These are phyloP conservation scores for Fraxinus latifolia DNA, from an alignment of 305 asterid species.

Conservation along the genomic window DNA sequence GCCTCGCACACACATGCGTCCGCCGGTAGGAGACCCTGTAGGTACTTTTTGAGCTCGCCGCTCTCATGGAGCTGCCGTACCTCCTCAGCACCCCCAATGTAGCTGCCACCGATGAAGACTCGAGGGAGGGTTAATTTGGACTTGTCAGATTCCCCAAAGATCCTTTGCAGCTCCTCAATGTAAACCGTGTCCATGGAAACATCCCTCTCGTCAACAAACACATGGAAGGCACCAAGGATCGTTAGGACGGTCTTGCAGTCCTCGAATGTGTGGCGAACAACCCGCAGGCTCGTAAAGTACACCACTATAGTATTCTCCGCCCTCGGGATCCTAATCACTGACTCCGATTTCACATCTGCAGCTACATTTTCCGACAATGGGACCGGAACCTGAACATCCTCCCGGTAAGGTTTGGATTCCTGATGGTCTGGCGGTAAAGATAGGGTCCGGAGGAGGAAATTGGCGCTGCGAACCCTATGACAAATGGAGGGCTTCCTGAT, in stretches of 20 bases:
- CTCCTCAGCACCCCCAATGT: slow-evolving; percentile 91
- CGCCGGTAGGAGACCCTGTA: slow-evolving; percentile 55
- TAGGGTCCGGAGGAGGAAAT: slow-evolving; percentile 50
- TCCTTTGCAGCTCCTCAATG: slow-evolving; percentile 71
- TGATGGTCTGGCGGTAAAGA: slow-evolving; percentile 24
- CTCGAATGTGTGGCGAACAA: slow-evolving; percentile 79
- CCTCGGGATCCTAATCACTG: slow-evolving; percentile 58
- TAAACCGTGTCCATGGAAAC: slow-evolving; percentile 74
- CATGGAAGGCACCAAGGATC: slow-evolving; percentile 67
- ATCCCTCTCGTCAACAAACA: slow-evolving; percentile 81
- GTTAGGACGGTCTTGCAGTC: slow-evolving; percentile 70
- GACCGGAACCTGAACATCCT: not conserved
- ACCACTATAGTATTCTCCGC: slow-evolving; percentile 69
- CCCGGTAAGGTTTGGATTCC: not conserved
- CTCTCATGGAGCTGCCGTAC: slow-evolving; percentile 71
- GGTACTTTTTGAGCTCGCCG: slow-evolving; percentile 74
- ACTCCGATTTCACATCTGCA: slow-evolving; percentile 28
- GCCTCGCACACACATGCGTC: slow-evolving; percentile 61
- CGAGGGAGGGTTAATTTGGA: slow-evolving; percentile 58
- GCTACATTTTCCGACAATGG: slow-evolving; percentile 19
- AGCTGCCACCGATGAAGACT: slow-evolving; percentile 88
- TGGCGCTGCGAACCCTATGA: slow-evolving; percentile 75
- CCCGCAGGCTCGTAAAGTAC: slow-evolving; percentile 81
- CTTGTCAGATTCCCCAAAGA: slow-evolving; percentile 47
- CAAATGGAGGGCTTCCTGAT: slow-evolving; percentile 37